Evolutionary conservation across 352 stramenopile genomes (phyloP), one percentile per base, ranked within the genome.

Genomic region (Pythium vanterpoolii): DNA sequence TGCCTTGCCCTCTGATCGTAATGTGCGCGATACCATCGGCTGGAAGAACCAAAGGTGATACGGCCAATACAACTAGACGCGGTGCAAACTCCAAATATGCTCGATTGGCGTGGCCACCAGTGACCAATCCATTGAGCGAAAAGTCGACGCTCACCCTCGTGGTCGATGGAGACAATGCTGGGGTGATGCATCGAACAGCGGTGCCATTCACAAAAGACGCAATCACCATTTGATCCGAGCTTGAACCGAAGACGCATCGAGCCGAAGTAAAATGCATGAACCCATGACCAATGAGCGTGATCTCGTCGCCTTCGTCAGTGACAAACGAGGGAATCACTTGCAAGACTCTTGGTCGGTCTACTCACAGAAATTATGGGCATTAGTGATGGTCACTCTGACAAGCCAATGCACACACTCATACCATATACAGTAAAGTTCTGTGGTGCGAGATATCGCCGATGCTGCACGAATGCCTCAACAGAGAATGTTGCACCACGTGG

Each of bases 171-270:
- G 26, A 9, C 4, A 76, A 53, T 30, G 57, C 56, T 2, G 79
- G 79, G 19, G 63, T 23, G 5, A 8, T 52, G 13, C 79, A 87
- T 16, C 24, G 52, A n/a, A 74, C 28, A 14, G 67, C 50, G n/a
- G 47, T 72, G 23, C 66, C 55, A 46, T 64, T 81, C 14, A 74
- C n/a, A 27, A 71, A 68, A 4, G 36, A 7, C 7, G 71, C 77
- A 10, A 51, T 56, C 4, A 73, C 73, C 23, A 71, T 38, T 14
- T 65, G 63, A 9, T 46, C 21, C 38, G 64, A 46, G 28, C 16
- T 50, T 16, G 56, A 59, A 13, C 30, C 28, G 21, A 89, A 84
- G 19, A 75, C 28, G 19, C 79, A 89, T n/a, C 43, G 47, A 21
- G 83, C 51, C 6, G 51, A 51, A 1, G 38, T 69, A 34, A 58